phyloP scores from a whole-genome alignment of 1,284 basidiomycete genomes.

The Apiotrichum mycotoxinovorans region DNA sequence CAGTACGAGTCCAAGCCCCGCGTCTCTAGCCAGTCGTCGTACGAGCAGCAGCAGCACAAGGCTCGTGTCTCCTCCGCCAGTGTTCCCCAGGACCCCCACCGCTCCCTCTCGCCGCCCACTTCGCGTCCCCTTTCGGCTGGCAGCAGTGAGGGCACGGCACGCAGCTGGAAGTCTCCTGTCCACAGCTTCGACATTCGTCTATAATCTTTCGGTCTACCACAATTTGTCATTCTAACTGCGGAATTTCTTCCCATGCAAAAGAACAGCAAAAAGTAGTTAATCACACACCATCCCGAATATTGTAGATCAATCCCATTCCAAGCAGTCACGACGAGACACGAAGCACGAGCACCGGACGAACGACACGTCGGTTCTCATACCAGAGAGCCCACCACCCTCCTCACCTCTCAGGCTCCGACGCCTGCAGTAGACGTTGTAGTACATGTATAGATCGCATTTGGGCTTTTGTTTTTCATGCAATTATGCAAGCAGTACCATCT shows the following conservation, averaged over 20 bases:
- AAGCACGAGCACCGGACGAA: not conserved
- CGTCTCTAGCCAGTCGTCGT: not conserved
- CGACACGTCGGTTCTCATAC: too few relatives aligned
- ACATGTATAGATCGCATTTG: not conserved
- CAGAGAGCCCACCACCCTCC: not conserved
- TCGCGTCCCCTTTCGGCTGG: constrained; percentile 12
- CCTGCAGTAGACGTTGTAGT: not conserved
- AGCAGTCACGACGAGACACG: not conserved
- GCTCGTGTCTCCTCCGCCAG: constrained; percentile 1
- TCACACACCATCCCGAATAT: not conserved
- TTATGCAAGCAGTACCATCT: not conserved
- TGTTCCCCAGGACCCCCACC: not conserved
- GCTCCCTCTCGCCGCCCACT: constrained; percentile 3
- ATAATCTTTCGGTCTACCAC: not conserved
- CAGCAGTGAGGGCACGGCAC: constrained; percentile 5
- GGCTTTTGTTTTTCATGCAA: not conserved
- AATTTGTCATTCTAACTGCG: too few relatives aligned
- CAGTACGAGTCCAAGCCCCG: constrained; percentile 1
- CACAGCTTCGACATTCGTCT: constrained; percentile 14
- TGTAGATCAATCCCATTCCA: not conserved
- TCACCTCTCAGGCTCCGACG: not conserved
- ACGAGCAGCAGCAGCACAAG: constrained; percentile 8
- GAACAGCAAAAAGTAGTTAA: too few relatives aligned
- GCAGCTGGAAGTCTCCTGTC: constrained; percentile 10
- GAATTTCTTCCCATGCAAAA: too few relatives aligned